Base-by-base conservation (phyloP, 345 rosid species). In the Corchorus capsularis region DNA sequence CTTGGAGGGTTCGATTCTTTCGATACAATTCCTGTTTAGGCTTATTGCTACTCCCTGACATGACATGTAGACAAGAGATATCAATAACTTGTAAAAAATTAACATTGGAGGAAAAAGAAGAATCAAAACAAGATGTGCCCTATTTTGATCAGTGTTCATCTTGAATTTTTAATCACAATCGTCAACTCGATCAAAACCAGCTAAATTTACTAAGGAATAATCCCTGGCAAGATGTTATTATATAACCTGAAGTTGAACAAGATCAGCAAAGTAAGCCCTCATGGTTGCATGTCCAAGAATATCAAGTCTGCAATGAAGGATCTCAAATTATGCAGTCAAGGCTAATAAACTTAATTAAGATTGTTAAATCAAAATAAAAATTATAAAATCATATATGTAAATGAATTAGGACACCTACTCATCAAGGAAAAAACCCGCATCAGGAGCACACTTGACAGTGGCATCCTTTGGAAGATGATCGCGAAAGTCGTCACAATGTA, bases 371-470 rank as follows among this genome's bases (percentile, higher is more conserved):
- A 27, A 27, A 27, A 27, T 27, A 27, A 27, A 27, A 27, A 1
- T 27, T 27, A 27, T 27, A 27, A 27, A 27, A 27, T 27, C 27
- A 27, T 27, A 27, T 27, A 27, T 27, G 27, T 0, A 27, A 27
- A 27, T 27, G 27, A 27, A 27, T 27, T 27, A 27, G 27, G 27
- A 27, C 6, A 4, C 73, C 17, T 70, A 70, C 73, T 70, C 73
- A 10, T 70, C 47, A 17, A 70, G 73, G 61, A 70, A 72, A n/a
- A 70, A 17, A 75, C 92, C 90, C 75, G 89, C 99, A 83, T 92
- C 98, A n/a, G 96, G 92, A 85, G 93, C 91, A 82, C 97, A 95
- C 83, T 95, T 95, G 76, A 95, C 94, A 72, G 84, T 73, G 22
- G 86, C 88, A 67, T 78, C 85, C 83, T 92, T 90, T 0, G 97